Base-by-base conservation (phyloP, 352 stramenopile species). In the Thalassiosira gravida region DNA sequence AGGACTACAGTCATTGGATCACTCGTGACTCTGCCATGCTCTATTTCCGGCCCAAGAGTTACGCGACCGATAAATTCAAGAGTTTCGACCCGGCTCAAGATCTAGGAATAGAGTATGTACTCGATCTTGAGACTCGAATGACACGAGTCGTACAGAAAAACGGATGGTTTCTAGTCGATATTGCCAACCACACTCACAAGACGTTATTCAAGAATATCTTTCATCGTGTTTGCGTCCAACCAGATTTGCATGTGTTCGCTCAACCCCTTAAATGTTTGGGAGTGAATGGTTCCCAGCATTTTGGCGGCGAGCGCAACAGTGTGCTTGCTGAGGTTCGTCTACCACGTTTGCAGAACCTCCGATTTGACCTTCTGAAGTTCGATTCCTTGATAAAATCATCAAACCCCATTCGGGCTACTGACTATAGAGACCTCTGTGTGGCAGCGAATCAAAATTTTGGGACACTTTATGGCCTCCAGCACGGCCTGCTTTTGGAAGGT, bases 211-310 rank as follows among this genome's bases (percentile, higher is more conserved):
- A n/a, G 18, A 67, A 67, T 25, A 30, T 67, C 2, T 67, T 67
- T 30, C 30, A 67, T 3, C 58, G 58, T 8, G 14, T 67, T 27
- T 52, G 58, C 16, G 16, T 30, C 16, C 58, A 25, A 9, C 30
- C 58, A 67, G 58, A 67, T 67, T 32, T 52, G n/a, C 58, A 67
- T 53, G 58, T 67, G 16, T 67, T 53, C 30, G 58, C 58, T 52
- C 58, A 3, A 16, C 18, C 8, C n/a, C 18, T 39, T 6, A n/a
- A n/a, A n/a, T n/a, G n/a, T n/a, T n/a, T n/a, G n/a, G n/a, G n/a
- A n/a, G n/a, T n/a, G n/a, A n/a, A n/a, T n/a, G n/a, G n/a, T n/a
- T n/a, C n/a, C n/a, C n/a, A n/a, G n/a, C n/a, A 27, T 44, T 44
- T 13, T 44, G 35, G 35, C 6, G 35, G 13, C 6, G 13, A 44